phyloP scores from a whole-genome alignment of 805 yeast genomes.

The Scheffersomyces spartinae region DNA sequence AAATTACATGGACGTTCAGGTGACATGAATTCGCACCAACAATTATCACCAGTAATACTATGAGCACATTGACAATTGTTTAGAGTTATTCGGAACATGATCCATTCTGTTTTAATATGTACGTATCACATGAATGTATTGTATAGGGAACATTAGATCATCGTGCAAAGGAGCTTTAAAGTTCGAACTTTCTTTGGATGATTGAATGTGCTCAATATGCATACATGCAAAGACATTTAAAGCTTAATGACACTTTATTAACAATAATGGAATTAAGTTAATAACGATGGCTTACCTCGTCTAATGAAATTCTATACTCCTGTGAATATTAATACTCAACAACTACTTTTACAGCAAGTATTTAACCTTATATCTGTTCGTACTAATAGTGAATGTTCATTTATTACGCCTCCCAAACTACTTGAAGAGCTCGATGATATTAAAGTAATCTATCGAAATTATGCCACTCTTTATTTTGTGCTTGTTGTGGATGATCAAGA shows the following conservation, averaged over 20 bases:
- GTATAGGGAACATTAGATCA: conserved; percentile 1
- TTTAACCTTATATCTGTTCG: conserved; percentile 65
- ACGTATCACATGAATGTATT: conserved; percentile 17
- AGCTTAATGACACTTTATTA: conserved; percentile 9
- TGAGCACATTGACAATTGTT: too few relatives aligned
- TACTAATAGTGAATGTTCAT: conserved; percentile 71
- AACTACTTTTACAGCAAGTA: conserved; percentile 69
- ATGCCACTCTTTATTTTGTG: conserved; percentile 92
- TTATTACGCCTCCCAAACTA: conserved; percentile 80
- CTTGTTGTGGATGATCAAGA: conserved; percentile 95
- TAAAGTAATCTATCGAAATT: conserved; percentile 85
- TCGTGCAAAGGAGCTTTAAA: background rate
- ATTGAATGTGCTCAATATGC: too few relatives aligned
- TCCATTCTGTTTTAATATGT: conserved; percentile 79
- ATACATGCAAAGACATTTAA: too few relatives aligned
- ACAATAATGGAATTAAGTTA: conserved; percentile 37
- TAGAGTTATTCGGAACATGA: too few relatives aligned
- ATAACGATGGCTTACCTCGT: conserved; percentile 84
- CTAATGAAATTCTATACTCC: conserved; percentile 87
- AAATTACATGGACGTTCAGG: too few relatives aligned
- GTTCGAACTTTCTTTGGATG: too few relatives aligned
- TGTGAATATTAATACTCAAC: conserved; percentile 75
- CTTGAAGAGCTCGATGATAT: conserved; percentile 61
- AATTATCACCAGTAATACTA: too few relatives aligned
- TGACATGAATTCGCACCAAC: too few relatives aligned